These are phyloP conservation scores for Gomphus sp. DNA, from an alignment of 1,284 basidiomycete species.

Conservation along the genomic window DNA sequence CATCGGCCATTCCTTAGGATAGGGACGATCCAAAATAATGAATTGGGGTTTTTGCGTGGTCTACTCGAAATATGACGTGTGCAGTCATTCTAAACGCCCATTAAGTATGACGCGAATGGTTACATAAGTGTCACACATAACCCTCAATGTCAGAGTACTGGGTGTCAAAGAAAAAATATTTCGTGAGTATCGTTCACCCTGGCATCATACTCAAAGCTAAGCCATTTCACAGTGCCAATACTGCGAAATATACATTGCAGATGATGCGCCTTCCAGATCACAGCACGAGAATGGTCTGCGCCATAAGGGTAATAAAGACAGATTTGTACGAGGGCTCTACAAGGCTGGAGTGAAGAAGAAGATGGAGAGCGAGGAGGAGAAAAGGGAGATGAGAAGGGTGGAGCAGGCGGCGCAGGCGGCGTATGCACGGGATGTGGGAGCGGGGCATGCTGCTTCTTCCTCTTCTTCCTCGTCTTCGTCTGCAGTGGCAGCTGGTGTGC, in stretches of 20 bases:
- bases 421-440: slow-evolving; percentile 61
- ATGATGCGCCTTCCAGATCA: slow-evolving; percentile 85
- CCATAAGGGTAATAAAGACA: slow-evolving; percentile 91
- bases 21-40: too few relatives aligned
- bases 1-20: too few relatives aligned
- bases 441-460: slow-evolving; percentile 38
- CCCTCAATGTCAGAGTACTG: slow-evolving; percentile 71
- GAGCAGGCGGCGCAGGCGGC: slow-evolving; percentile 76
- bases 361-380: slow-evolving; percentile 81
- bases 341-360: slow-evolving; percentile 86
- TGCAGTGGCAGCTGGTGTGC: slow-evolving; percentile 20
- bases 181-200: slow-evolving; percentile 14
- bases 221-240: slow-evolving; percentile 53
- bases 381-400: slow-evolving; percentile 77
- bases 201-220: not conserved
- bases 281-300: slow-evolving; percentile 92
- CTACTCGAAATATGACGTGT: too few relatives aligned
- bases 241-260: slow-evolving; percentile 86
- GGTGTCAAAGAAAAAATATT: slow-evolving; percentile 79
- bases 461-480: slow-evolving; percentile 23
- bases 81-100: too few relatives aligned
- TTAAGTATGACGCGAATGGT: too few relatives aligned
- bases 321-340: slow-evolving; percentile 88
- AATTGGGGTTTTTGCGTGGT: too few relatives aligned
- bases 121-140: too few relatives aligned